Base-by-base conservation (phyloP, 176 grass and related monocot species). In the Puya raimondii region DNA sequence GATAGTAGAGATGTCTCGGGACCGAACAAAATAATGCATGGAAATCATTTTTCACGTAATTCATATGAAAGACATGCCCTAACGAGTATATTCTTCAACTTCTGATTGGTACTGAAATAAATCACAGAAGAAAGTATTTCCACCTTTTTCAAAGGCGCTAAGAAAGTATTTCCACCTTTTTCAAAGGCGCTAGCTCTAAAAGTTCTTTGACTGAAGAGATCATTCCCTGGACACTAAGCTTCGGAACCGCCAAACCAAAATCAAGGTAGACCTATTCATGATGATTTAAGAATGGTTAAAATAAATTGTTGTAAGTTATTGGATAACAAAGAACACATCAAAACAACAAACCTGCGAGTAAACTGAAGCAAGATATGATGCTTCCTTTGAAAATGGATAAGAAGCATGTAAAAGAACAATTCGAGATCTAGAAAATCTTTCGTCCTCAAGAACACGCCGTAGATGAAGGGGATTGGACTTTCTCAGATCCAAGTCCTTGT, bases 141-240 rank as follows among this genome's bases (percentile, higher is more conserved):
- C 86, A 93, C 94, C 89, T 99, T 99, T 16, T 93, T 99, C 57
- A 79, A 78, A 15, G 94, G 87, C 70, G 94, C 86, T 70, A 99
- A 59, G 54, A 21, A 53, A 70, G 66, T 23, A 53, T 7, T 1
- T 69, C 49, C 86, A 93, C 94, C 89, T 99, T 99, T 16, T 93
- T 99, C 57, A 79, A 78, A 15, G 94, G 87, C 70, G 94, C 86
- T 70, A 99, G 77, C 64, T 99, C 82, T 52, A 97, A 61, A 49
- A 97, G 94, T 82, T 90, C 94, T 75, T 90, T 93, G 53, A 90
- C 47, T 65, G 94, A 88, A 22, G 86, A 89, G 50, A 73, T 72
- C 89, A 93, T 97, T 82, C 94, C 94, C 53, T 97, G 94, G 74
- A 97, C 87, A 85, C 94, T 88, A 75, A 97, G 87, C 79, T 97